Percentiles rank a stretch among this genome's conserved stretches.
phyloP scores from a whole-genome alignment of 345 rosid genomes.

The Citrus cavaleriei region DNA sequence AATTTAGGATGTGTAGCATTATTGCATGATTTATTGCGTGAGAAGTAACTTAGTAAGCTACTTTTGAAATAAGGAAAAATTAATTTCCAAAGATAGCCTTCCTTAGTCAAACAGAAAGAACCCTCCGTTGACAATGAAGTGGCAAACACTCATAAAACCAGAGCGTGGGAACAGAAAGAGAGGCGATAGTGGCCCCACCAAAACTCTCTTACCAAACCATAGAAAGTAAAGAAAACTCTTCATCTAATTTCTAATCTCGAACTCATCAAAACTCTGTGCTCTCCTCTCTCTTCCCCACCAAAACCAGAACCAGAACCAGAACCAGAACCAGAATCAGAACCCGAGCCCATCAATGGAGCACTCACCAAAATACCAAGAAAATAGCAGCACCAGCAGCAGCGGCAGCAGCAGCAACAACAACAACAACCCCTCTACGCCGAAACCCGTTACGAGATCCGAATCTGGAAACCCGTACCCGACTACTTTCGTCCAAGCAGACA shows the following conservation, averaged over 20 bases:
- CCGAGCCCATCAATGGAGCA: slow-evolving; percentile 51
- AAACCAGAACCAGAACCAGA: neutral
- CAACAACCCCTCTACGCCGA: slow-evolving; percentile 37
- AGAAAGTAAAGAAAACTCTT: slow-evolving; percentile 20
- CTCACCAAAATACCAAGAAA: slow-evolving; percentile 43
- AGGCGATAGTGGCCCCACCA: slow-evolving; percentile 35
- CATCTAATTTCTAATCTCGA: neutral
- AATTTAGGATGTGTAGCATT: too few relatives aligned
- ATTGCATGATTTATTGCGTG: too few relatives aligned
- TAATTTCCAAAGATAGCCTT: too few relatives aligned
- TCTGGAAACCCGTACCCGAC: slow-evolving; percentile 83
- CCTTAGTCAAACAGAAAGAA: too few relatives aligned
- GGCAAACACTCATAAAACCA: neutral
- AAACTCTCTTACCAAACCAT: slow-evolving; percentile 62
- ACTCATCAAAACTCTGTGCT: slow-evolving; percentile 1
- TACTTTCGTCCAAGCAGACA: slow-evolving; percentile 94
- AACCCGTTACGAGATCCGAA: slow-evolving; percentile 76
- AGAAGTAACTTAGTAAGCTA: too few relatives aligned
- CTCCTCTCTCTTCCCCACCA: neutral
- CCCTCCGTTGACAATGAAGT: too few relatives aligned
- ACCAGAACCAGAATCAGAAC: neutral
- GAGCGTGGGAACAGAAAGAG: slow-evolving; percentile 8
- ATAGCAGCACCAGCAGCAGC: slow-evolving; percentile 31
- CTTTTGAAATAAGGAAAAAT: too few relatives aligned
- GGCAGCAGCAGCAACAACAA: slow-evolving; percentile 25